Percentiles rank a stretch among this genome's conserved stretches.
Evolutionary conservation across 805 yeast genomes (phyloP).

Genomic region (Wickerhamiella vanderwaltii): DNA sequence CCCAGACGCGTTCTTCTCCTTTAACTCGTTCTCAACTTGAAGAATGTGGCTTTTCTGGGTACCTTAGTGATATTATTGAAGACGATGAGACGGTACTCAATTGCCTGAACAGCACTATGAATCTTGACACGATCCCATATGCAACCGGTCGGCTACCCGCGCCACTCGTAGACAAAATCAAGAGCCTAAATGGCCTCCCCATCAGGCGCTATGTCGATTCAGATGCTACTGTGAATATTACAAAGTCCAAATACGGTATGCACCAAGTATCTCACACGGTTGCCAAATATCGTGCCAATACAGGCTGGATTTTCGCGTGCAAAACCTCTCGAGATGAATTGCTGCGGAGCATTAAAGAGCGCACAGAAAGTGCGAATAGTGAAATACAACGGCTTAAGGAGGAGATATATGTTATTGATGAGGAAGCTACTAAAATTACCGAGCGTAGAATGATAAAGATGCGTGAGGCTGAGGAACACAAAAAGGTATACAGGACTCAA

Average conservation of each 20-base stretch:
- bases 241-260: background rate
- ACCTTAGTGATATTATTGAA: slow-evolving; percentile 49
- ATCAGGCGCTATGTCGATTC: background rate
- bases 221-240: background rate
- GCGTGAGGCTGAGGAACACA: too few relatives aligned
- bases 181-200: background rate
- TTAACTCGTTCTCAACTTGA: slow-evolving; percentile 28
- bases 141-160: background rate
- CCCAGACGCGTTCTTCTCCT: background rate
- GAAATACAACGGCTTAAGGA: too few relatives aligned
- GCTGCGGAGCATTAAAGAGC: too few relatives aligned
- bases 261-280: too few relatives aligned
- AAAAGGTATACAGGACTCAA: too few relatives aligned
- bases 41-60: slow-evolving; percentile 66
- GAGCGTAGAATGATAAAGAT: too few relatives aligned
- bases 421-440: too few relatives aligned
- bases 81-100: slow-evolving; percentile 31
- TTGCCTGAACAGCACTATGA: background rate
- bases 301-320: too few relatives aligned
- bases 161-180: background rate
- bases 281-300: too few relatives aligned
- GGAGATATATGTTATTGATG: too few relatives aligned
- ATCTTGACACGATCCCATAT: background rate
- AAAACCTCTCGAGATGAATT: too few relatives aligned
- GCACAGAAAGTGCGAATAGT: too few relatives aligned